Evolutionary conservation across 371 early-diverging fungal species (phyloP), one percentile per base, ranked within the genome.

Genomic region (Aphelidium insulamus): DNA sequence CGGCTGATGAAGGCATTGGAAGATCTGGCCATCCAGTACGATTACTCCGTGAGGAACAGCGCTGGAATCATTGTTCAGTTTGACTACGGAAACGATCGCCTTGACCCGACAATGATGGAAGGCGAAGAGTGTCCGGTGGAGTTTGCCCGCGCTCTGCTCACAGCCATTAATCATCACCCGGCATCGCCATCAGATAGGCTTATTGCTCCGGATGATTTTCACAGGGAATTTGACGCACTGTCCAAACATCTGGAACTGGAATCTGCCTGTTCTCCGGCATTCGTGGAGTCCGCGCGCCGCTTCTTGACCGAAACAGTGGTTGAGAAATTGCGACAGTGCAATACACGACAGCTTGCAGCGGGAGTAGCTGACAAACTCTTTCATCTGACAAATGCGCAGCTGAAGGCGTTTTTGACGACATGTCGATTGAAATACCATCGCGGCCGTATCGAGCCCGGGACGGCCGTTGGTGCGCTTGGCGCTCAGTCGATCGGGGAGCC

Each of bases 401-500:
- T 91, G 29, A 50, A 55, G 6, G 44, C 46, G 17, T 95, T 85
- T 56, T 49, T 92, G 14, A 49, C 63, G 26, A 59, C 75, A 11
- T 88, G 90, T 55, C 47, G 59, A 16, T 50, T 50, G 30, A 94
- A 92, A 50, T 92, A 88, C 48, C 52, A 65, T 39, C 63, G 70
- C 41, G 80, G 92, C 31, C 74, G 66, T 41, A 83, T 97, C 38
- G 91, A 97, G 39, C 92, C 95, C 10, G 95, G 77, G 33, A 72
- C 83, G 4, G 86, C 85, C 29, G 91, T 90, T 5, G 98, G 99
- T 28, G 92, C 98, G 23, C 62, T 99, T 32, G 97, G 91, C 22
- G 97, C 92, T 1, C 98, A 97, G 53, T 78, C 80, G 36, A 94
- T 99, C 46, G 98, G 98, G 43, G 98, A 98, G 50, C 99, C 99